These are phyloP conservation scores for Neurospora sp. DNA, from an alignment of 495 filamentous ascomycete species.

Conservation along the genomic window DNA sequence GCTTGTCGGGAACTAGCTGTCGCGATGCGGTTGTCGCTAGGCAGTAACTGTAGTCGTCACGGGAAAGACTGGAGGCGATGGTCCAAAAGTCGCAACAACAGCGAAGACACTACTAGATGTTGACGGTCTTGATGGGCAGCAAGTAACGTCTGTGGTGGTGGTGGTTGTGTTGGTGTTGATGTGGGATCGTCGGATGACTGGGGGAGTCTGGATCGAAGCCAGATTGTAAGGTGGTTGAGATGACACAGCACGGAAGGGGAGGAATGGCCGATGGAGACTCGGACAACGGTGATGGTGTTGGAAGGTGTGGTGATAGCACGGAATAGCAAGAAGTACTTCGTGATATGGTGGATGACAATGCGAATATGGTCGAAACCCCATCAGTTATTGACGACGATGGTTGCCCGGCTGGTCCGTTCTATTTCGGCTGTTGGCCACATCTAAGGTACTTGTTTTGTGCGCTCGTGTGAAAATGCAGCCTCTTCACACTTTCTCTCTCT, in stretches of 20 bases:
- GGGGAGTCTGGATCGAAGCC: neutral
- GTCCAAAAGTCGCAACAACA: conserved; percentile 11
- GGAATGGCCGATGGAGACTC: neutral
- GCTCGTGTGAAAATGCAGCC: conserved; percentile 10
- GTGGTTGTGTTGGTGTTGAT: conserved; percentile 12
- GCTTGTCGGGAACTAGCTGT: neutral
- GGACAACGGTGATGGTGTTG: neutral
- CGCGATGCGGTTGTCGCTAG: conserved; percentile 1
- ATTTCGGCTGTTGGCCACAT: conserved; percentile 25
- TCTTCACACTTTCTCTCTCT: conserved; percentile 1
- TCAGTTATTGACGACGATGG: conserved; percentile 4
- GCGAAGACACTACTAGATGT: neutral
- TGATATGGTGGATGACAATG: neutral
- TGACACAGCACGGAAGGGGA: neutral
- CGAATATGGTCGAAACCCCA: neutral
- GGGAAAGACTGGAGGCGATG: conserved; percentile 6
- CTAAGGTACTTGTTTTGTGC: conserved; percentile 19
- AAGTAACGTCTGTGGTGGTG: conserved; percentile 9
- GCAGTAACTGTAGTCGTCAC: conserved; percentile 7
- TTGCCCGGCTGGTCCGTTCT: conserved; percentile 18
- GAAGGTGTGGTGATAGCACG: neutral
- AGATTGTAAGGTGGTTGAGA: neutral
- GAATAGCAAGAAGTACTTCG: neutral
- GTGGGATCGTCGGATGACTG: neutral
- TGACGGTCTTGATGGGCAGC: conserved; percentile 18